Evolutionary conservation across 2,329 filamentous ascomycete genomes (phyloP), one percentile per base, ranked within the genome.

Genomic region (Teratosphaeria epicoccoides): DNA sequence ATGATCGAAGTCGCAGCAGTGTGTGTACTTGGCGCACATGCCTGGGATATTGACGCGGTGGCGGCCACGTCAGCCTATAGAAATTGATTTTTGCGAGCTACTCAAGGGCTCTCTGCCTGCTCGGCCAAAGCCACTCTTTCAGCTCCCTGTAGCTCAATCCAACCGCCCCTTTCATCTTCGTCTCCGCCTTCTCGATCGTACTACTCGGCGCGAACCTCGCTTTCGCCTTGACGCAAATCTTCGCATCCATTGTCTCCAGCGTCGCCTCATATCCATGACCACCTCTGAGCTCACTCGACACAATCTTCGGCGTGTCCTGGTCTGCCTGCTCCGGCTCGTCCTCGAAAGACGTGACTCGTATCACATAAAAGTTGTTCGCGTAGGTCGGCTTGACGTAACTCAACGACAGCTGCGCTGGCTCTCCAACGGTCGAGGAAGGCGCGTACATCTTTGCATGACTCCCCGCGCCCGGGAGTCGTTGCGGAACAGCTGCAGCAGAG

Each of bases 311-410:
- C 26, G 60, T 51, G 46, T 63, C 57, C 49, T 59, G 29, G 24
- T 58, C 53, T 23, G 56, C 55, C 47, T 29, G 40, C 24, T 53
- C 45, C 24, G 57, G 24, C 24, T 24, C 22, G 12, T 23, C 29
- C 7, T 48, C 20, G 12, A 12, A 61, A 26, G 72, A 75, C 49
- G 70, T 65, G 11, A 75, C 73, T 51, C 75, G 72, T 6, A 88
- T 69, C 26, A 84, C 72, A 67, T 87, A 87, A 65, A 85, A 86
- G 37, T 73, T 70, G 49, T 78, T 76, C 37, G 79, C 77, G 29
- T 74, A 66, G 6, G 82, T 80, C 0, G 81, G 82, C 52, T 74
- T 76, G 43, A 77, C 73, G 65, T 88, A 90, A 49, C 76, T 74
- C 47, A 89, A 63, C 43, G 67, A 70, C 52, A 76, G 53, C 11